Evolutionary conservation across 768 basidiomycete species (phyloP), one percentile per base, ranked within the genome.

Genomic region (Krasilnikovozyma curviuscula): DNA sequence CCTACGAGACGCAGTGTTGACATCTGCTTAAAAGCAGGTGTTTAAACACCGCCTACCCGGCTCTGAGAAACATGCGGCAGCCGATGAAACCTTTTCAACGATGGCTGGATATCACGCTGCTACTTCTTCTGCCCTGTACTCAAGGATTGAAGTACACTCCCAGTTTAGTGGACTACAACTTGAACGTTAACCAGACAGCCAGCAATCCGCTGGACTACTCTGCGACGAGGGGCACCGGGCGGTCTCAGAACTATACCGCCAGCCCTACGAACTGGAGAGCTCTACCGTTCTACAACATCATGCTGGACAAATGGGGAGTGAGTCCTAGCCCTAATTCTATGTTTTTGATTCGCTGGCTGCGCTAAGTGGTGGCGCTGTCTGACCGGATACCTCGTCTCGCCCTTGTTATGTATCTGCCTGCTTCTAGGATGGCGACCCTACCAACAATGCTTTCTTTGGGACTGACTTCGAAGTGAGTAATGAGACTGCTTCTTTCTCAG

Each of bases 401-500:
- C 16, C 24, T 21, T 37, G 25, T 29, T 12, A 28, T 19, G 35
- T 25, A 13, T 12, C 40, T 18, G 21, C 35, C 16, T 39, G 7
- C 33, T 38, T 6, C 10, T 23, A 52, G 50, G 85, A 91, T 57
- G 88, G 88, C 1, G 81, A 86, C 61, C 88, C 88, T 3, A 66
- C 76, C 37, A 93, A 91, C 61, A 88, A 93, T 63, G 83, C 91
- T 68, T 89, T 69, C 64, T 93, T 86, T 61, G 70, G 69, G 24
- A 75, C 83, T 21, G 70, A 72, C 61, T 85, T 69, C 65, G 88
- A 93, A 62, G n/a, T n/a, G n/a, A n/a, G n/a, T n/a, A n/a, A n/a
- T n/a, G n/a, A n/a, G n/a, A n/a, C n/a, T n/a, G n/a, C n/a, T n/a
- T n/a, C n/a, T n/a, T n/a, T n/a, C n/a, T n/a, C n/a, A n/a, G n/a